Evolutionary conservation across 2,329 filamentous ascomycete species (phyloP).

Genomic region (Xylariaceae sp.): DNA sequence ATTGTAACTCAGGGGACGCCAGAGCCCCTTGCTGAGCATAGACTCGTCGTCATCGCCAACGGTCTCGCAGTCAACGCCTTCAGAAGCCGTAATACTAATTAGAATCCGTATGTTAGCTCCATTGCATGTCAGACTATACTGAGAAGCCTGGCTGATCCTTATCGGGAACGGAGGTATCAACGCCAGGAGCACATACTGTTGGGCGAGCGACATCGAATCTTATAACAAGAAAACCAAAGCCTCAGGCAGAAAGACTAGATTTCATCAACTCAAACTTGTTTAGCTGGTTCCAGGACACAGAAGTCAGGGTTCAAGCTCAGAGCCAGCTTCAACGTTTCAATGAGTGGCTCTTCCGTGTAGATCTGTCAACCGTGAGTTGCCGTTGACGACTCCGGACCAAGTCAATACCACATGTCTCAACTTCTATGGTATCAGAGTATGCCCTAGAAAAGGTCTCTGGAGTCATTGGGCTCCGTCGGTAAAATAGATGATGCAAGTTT

Average conservation of each 20-base stretch:
- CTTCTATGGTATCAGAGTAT: neutral
- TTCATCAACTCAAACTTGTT: neutral
- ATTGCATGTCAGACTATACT: neutral
- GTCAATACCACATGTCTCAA: neutral
- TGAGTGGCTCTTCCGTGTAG: neutral
- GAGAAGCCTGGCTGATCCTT: neutral
- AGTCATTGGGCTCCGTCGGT: neutral
- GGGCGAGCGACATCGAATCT: slow-evolving; percentile 38
- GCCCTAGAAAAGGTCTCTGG: neutral
- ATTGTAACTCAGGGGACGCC: slow-evolving; percentile 31
- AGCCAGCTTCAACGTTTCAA: slow-evolving; percentile 6
- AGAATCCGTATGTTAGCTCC: neutral
- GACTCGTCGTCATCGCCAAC: slow-evolving; percentile 17
- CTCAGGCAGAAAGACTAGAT: slow-evolving; percentile 1
- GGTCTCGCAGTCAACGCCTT: slow-evolving; percentile 38
- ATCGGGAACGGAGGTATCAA: neutral
- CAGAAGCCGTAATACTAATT: slow-evolving; percentile 33
- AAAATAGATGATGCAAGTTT: neutral
- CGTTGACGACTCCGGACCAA: neutral
- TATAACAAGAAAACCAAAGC: neutral
- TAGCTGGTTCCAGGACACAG: neutral
- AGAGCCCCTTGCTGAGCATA: slow-evolving; percentile 21
- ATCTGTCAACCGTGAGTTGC: neutral
- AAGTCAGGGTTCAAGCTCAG: neutral
- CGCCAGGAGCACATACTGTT: slow-evolving; percentile 27